Percentiles rank a stretch among this genome's conserved stretches.
phyloP scores from a whole-genome alignment of 768 basidiomycete genomes.

The Rhizopogon vinicolor region DNA sequence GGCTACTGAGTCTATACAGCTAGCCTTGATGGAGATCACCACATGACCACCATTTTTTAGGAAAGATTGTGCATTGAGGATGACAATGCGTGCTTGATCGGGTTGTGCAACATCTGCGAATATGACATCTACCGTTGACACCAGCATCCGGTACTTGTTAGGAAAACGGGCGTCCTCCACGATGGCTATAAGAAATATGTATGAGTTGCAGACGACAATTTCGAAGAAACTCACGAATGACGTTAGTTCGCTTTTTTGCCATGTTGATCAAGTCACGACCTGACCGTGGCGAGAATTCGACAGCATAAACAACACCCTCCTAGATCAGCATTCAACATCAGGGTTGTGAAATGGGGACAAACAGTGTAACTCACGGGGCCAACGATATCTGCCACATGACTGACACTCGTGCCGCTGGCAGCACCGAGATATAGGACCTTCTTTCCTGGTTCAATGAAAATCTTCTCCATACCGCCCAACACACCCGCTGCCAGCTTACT shows the following conservation, averaged over 20 bases:
- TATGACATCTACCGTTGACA: conserved; percentile 93
- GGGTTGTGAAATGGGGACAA: conserved; percentile 1
- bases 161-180: conserved; percentile 97
- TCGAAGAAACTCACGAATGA: conserved; percentile 70
- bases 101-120: conserved; percentile 99
- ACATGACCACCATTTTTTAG: conserved; percentile 89
- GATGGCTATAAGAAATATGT: conserved; percentile 55
- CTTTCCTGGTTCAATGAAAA: conserved; percentile 88
- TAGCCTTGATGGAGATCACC: conserved; percentile 98
- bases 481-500: conserved; percentile 96
- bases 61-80: conserved; percentile 91
- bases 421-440: conserved; percentile 98
- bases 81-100: conserved; percentile 96
- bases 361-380: conserved; percentile 65
- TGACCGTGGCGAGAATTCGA: conserved; percentile 95
- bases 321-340: conserved; percentile 26
- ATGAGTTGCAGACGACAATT: conserved; percentile 1
- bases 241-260: conserved; percentile 99
- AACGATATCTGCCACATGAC: conserved; percentile 98
- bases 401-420: conserved; percentile 95
- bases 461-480: conserved; percentile 89
- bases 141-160: conserved; percentile 95
- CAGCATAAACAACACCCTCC: conserved; percentile 97
- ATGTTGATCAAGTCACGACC: conserved; percentile 98
- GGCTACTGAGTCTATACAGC: conserved; percentile 96